Base-by-base conservation (phyloP, 1,284 basidiomycete genomes). In the Boletus semigastroideus region DNA sequence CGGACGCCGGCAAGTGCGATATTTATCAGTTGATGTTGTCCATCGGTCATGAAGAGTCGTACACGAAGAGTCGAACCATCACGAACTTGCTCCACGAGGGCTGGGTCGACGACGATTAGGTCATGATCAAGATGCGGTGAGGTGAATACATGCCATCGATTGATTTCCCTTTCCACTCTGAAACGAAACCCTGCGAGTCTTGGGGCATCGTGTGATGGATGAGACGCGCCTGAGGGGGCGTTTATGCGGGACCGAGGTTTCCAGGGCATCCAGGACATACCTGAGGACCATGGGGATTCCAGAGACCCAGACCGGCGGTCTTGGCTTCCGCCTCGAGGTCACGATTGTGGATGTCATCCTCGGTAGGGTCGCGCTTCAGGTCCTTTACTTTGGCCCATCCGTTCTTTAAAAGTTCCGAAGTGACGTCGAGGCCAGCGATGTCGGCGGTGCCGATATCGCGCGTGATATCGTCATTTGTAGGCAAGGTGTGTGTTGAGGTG, bases 331-430 rank as follows among this genome's bases (percentile, higher is more conserved):
- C 79, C 67, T 94, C 93, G 43, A 87, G 73, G 38, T 90, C 89
- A 49, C 79, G 82, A 65, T 80, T 86, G 59, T 79, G 86, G 44
- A 78, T 72, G 68, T 94, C 93, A 48, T 92, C 92, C 41, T 92
- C 92, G 2, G 83, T 85, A 17, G 79, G 77, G 50, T 87, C 89
- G 49, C 86, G 77, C 64, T 90, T 90, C 45, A 82, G 76, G 59
- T 98, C 96, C 70, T 97, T 93, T 46, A 95, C 76, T 71, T 91
- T 95, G 20, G 86, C 93, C 93, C 94, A 98, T 22, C 96, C 96
- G 52, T 82, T 83, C 60, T 82, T 83, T 41, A 98, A 78, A 25
- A 97, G 74, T 66, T 95, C 87, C 14, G 80, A 79, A 6, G 88
- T 82, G 27, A 98, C 72, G 65, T 97, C 93, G 40, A 80, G 64